These are phyloP conservation scores for Globisporangium barbulae DNA, from an alignment of 352 stramenopile genomes.

Conservation along the genomic window DNA sequence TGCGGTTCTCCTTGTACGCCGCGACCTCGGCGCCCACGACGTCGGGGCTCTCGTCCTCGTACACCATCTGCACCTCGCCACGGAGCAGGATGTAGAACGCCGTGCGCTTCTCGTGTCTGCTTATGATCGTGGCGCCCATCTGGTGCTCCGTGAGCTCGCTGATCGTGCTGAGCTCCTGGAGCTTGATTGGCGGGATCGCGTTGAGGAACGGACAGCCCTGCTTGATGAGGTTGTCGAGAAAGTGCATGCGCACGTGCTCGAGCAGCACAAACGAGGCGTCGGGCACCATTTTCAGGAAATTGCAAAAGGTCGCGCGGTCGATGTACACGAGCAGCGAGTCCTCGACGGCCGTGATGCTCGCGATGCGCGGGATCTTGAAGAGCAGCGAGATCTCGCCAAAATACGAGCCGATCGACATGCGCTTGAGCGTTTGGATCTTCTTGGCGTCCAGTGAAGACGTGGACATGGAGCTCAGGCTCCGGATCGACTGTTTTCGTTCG, in stretches of 20 bases:
- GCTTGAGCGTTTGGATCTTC: constrained; percentile 53
- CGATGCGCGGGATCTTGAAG: constrained; percentile 66
- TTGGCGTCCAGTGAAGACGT: constrained; percentile 17
- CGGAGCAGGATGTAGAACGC: constrained; percentile 50
- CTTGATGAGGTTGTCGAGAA: constrained; percentile 57
- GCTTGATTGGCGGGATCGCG: constrained; percentile 48
- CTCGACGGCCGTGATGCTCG: constrained; percentile 55
- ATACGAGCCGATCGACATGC: constrained; percentile 49
- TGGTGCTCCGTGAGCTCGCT: constrained; percentile 47
- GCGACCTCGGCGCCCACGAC: constrained; percentile 1
- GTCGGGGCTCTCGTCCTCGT: constrained; percentile 16
- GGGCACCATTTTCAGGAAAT: constrained; percentile 67
- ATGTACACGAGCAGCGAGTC: constrained; percentile 70
- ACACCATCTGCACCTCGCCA: constrained; percentile 35
- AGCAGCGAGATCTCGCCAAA: constrained; percentile 76
- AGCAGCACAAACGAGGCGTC: constrained; percentile 47
- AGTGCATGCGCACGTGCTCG: constrained; percentile 61
- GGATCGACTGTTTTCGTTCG: background rate
- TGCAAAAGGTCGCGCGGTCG: constrained; percentile 61
- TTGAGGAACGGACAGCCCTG: constrained; percentile 53
- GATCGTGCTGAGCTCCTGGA: constrained; percentile 53
- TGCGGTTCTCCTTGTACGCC: constrained; percentile 7
- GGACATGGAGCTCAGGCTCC: background rate
- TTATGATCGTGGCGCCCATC: constrained; percentile 28
- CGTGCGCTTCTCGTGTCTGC: constrained; percentile 21